These are phyloP conservation scores for Xylaria sp. DNA, from an alignment of 2,329 filamentous ascomycete species.

Conservation along the genomic window DNA sequence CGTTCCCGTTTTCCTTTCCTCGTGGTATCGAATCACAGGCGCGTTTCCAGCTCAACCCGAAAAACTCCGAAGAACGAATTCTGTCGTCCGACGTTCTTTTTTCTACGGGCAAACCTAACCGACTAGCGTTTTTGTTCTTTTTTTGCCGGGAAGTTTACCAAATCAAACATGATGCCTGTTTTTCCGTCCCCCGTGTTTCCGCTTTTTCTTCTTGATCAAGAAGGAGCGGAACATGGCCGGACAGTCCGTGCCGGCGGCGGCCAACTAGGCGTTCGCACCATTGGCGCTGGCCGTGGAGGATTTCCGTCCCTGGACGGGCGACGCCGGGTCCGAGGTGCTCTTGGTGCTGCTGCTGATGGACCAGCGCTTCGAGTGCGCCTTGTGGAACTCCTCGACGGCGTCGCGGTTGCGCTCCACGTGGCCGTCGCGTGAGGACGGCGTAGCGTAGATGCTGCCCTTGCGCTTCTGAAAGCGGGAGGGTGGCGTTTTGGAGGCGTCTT, in stretches of 20 bases:
- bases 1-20: background rate
- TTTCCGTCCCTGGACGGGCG: slow-evolving; percentile 34
- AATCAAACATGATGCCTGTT: slow-evolving; percentile 3
- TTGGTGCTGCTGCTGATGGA: slow-evolving; percentile 24
- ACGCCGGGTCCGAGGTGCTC: slow-evolving; percentile 21
- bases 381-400: slow-evolving; percentile 66
- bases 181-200: background rate
- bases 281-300: slow-evolving; percentile 23
- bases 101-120: background rate
- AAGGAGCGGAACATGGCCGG: background rate
- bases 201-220: slow-evolving; percentile 4
- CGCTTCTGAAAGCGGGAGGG: slow-evolving; percentile 76
- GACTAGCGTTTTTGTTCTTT: background rate
- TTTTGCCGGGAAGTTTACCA: background rate
- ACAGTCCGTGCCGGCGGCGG: background rate
- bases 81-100: background rate
- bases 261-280: slow-evolving; percentile 15
- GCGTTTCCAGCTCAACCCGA: background rate
- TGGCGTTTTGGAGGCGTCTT: slow-evolving; percentile 72
- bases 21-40: slow-evolving; percentile 15
- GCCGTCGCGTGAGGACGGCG: slow-evolving; percentile 71
- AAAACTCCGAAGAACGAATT: slow-evolving; percentile 15
- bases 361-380: slow-evolving; percentile 63
- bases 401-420: slow-evolving; percentile 68
- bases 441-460: slow-evolving; percentile 75